Conservation (phyloP, 139 green algal genomes). For the Asterochloris erici region DNA sequence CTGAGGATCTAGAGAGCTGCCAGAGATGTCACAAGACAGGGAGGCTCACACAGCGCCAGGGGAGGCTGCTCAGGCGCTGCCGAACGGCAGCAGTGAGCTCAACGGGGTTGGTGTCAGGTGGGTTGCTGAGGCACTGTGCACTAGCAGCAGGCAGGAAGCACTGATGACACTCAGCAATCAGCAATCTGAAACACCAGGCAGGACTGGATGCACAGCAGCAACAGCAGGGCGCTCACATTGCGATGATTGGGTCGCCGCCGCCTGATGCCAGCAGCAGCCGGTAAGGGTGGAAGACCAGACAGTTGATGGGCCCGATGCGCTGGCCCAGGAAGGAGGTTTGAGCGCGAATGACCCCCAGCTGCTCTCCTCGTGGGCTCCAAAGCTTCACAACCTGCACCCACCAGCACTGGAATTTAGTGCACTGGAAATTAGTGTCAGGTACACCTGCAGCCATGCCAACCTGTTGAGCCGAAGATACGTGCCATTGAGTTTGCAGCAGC, state of each 20-base stretch:
- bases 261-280: constrained; percentile 72
- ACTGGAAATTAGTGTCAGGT: no score
- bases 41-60: no score
- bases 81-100: no score
- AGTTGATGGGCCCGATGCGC: constrained; percentile 69
- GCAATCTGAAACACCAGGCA: neutral
- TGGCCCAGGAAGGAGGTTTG: constrained; percentile 49
- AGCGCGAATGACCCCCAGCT: constrained; percentile 65
- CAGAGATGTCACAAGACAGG: no score
- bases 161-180: neutral
- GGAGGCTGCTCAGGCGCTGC: no score
- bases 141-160: neutral
- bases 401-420: neutral
- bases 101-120: no score
- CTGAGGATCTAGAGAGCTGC: no score
- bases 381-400: constrained; percentile 44
- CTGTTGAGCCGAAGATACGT: no score
- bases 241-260: constrained; percentile 41
- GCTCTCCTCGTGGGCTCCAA: constrained; percentile 54
- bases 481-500: no score
- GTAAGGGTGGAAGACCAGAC: constrained; percentile 85
- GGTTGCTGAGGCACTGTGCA: neutral
- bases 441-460: no score
- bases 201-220: neutral
- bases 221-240: neutral